Evolutionary conservation across 2,329 filamentous ascomycete genomes (phyloP), one percentile per base, ranked within the genome.

Genomic region (Cladosporium cucumerinum): DNA sequence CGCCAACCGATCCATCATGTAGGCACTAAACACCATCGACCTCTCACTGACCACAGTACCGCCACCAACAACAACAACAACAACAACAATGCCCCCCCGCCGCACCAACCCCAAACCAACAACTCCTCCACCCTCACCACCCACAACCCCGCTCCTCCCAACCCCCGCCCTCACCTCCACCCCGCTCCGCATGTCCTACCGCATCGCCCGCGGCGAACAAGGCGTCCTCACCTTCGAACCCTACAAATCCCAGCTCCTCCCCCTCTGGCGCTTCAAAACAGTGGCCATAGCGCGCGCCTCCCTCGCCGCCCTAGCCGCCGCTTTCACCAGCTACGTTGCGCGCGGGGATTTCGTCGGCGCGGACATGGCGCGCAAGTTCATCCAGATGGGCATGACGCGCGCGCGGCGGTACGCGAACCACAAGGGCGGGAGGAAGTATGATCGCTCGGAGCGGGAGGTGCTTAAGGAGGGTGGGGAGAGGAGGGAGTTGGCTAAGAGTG

Each of bases 321-420:
- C 81, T 3, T 89, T 88, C 69, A 71, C 82, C 16, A 75, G 77
- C 11, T 88, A 86, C 69, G 77, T 83, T n/a, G 70, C 72, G 1
- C 69, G 78, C 7, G 77, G 76, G 3, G 86, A 88, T 72, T 86
- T 89, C 64, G 84, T 88, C 0, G 86, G 87, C 12, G 87, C 87
- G 78, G 86, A 89, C 64, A 88, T 88, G 86, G 76, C 81, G 21
- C 78, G 86, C 28, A 89, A 88, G 70, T 89, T 87, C 69, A 79
- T 88, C 7, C 85, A 88, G 73, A 89, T 88, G 86, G 81, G 86
- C 1, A 87, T 87, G 84, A 88, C 86, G 23, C 75, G 86, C 18
- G 82, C 85, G 2, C 85, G 82, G 69, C 74, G 85, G 65, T 87
- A 87, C 75, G 85, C 84, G 18, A 87, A 87, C 66, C 78, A 81